Evolutionary conservation across 306 rosid genomes (phyloP).

Genomic region (Glycine latifolia): DNA sequence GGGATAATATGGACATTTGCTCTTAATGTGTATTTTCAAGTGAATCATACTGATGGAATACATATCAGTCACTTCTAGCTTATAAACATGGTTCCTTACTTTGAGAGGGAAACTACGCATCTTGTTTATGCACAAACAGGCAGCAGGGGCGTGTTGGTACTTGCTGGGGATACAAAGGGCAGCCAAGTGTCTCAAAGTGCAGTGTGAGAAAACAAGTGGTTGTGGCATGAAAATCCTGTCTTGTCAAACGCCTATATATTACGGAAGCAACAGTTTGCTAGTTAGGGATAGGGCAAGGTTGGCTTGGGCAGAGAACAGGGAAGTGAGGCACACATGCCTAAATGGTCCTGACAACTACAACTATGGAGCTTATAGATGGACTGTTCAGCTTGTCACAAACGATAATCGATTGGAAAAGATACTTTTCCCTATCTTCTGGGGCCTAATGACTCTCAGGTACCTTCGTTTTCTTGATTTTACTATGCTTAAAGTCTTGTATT

Average conservation of each 20-base stretch:
- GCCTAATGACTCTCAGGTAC: slow-evolving; percentile 93
- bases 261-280: slow-evolving; percentile 53
- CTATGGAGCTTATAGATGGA: slow-evolving; percentile 91
- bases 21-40: too few species aligned
- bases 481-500: too few species aligned
- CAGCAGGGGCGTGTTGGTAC: slow-evolving; percentile 98
- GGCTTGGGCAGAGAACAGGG: slow-evolving; percentile 70
- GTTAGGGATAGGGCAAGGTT: slow-evolving; percentile 58
- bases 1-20: too few species aligned
- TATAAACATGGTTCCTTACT: too few species aligned
- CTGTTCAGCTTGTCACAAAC: slow-evolving; percentile 86
- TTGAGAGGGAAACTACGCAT: not conserved
- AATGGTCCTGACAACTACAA: slow-evolving; percentile 59
- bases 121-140: slow-evolving; percentile 52
- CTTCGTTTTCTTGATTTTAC: too few species aligned
- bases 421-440: slow-evolving; percentile 97
- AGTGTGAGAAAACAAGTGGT: slow-evolving; percentile 59
- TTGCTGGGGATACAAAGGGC: slow-evolving; percentile 85
- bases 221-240: slow-evolving; percentile 65
- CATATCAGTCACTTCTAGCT: too few species aligned
- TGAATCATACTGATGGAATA: too few species aligned
- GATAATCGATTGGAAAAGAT: slow-evolving; percentile 81
- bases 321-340: slow-evolving; percentile 66
- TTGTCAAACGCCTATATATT: slow-evolving; percentile 66
- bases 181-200: slow-evolving; percentile 67